Percentiles rank a stretch among this genome's conserved stretches.
These are phyloP conservation scores for Sporothrix mexicana DNA, from an alignment of 2,329 filamentous ascomycete genomes.

Conservation along the genomic window DNA sequence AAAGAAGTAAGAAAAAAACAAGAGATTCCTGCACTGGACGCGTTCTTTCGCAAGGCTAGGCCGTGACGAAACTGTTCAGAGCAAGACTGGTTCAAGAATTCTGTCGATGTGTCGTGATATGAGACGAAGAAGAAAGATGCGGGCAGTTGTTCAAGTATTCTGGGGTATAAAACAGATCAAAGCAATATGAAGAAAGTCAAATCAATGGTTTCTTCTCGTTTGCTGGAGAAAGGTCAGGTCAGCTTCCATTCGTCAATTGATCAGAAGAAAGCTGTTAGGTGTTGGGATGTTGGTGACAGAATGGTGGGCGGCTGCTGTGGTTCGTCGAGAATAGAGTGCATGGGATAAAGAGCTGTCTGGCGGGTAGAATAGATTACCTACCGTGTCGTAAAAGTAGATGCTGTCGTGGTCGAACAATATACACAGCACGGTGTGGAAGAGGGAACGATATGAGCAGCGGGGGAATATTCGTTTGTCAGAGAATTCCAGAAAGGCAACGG, in stretches of 20 bases:
- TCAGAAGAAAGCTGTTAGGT: not conserved
- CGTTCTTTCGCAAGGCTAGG: not conserved
- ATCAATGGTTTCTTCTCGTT: slow-evolving; percentile 29
- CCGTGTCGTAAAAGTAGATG: not conserved
- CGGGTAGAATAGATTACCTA: slow-evolving; percentile 26
- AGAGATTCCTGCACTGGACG: not conserved
- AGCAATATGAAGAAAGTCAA: slow-evolving; percentile 26
- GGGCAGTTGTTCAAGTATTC: not conserved
- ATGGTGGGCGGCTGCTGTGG: not conserved
- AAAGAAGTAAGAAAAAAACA: no score
- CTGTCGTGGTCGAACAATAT: not conserved
- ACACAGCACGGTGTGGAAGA: not conserved
- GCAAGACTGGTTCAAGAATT: no score
- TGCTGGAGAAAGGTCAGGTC: slow-evolving; percentile 9
- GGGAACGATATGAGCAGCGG: slow-evolving; percentile 1
- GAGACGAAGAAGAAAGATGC: not conserved
- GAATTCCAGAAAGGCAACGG: not conserved
- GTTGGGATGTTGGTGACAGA: not conserved
- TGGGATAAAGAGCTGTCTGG: not conserved
- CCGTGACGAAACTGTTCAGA: not conserved
- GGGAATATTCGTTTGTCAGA: not conserved
- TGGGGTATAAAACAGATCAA: slow-evolving; percentile 10
- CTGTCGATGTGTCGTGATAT: not conserved
- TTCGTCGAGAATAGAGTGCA: not conserved
- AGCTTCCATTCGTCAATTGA: not conserved